Conservation (phyloP, 768 basidiomycete genomes). For the Psilocybe cubensis region DNA sequence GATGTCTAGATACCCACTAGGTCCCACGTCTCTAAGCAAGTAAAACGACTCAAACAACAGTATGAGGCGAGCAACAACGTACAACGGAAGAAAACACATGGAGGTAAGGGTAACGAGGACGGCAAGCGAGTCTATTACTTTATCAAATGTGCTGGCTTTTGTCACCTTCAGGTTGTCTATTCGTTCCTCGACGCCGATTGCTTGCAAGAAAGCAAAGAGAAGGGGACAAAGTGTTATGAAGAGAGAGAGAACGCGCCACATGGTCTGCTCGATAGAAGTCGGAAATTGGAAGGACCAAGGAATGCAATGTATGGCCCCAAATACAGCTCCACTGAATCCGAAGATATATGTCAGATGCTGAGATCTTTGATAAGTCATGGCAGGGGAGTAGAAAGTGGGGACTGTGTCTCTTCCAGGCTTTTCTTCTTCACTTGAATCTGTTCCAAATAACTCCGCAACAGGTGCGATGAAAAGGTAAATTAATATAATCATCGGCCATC, state of each 20-base stretch:
- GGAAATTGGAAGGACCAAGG: constrained; percentile 19
- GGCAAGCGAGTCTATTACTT: background rate
- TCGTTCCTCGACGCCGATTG: background rate
- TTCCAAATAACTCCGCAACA: background rate
- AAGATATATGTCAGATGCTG: background rate
- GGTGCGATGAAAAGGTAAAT: background rate
- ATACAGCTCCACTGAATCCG: constrained; percentile 5
- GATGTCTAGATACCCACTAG: background rate
- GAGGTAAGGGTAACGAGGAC: background rate
- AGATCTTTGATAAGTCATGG: background rate
- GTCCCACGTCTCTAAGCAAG: background rate
- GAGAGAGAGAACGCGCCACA: constrained; percentile 12
- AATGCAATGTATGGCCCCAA: constrained; percentile 23
- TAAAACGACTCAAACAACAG: constrained; percentile 3
- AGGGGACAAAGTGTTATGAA: constrained; percentile 6
- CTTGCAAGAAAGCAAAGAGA: background rate
- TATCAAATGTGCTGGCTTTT: background rate
- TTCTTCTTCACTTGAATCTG: background rate
- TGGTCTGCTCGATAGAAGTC: background rate
- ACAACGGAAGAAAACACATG: background rate
- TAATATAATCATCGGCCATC: background rate
- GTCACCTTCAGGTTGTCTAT: background rate
- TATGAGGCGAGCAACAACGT: background rate
- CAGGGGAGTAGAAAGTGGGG: background rate
- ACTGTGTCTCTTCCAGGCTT: background rate